Conservation (phyloP, 2,329 filamentous ascomycete genomes). For the Mollisia scopiformis region DNA sequence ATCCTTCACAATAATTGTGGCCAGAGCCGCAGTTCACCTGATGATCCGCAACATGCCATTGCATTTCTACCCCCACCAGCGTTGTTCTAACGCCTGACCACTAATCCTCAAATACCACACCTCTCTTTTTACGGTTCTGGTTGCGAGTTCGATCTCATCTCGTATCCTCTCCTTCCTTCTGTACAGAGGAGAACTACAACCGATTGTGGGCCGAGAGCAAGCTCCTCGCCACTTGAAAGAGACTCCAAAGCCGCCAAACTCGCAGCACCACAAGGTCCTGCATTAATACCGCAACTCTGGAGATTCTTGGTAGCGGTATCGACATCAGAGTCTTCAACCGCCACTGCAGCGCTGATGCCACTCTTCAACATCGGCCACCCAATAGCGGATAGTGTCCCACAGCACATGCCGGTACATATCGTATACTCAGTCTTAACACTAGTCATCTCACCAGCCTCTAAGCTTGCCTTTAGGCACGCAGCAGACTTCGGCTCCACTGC, state of each 20-base stretch:
- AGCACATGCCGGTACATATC: constrained; percentile 55
- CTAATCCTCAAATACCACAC: not conserved
- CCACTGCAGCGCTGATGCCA: constrained; percentile 46
- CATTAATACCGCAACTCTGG: constrained; percentile 39
- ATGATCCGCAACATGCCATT: not conserved
- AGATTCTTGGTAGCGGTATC: constrained; percentile 46
- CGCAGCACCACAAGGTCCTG: constrained; percentile 55
- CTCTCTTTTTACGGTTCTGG: not conserved
- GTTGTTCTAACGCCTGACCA: not conserved
- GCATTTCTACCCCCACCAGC: not conserved
- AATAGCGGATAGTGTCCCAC: constrained; percentile 49
- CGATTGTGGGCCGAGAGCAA: constrained; percentile 43
- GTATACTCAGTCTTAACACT: constrained; percentile 43
- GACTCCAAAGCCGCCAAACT: constrained; percentile 58
- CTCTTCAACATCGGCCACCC: constrained; percentile 48
- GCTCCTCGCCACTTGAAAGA: constrained; percentile 43
- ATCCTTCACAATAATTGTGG: not conserved
- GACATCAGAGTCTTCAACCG: constrained; percentile 47
- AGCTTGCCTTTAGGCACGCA: constrained; percentile 57
- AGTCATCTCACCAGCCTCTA: constrained; percentile 42
- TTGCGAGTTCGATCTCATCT: not conserved
- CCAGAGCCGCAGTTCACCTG: not conserved
- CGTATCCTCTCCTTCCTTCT: constrained; percentile 61
- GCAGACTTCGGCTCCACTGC: constrained; percentile 74
- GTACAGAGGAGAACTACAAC: constrained; percentile 70